These are phyloP conservation scores for Teratosphaeria gauchensis DNA, from an alignment of 2,329 filamentous ascomycete genomes.

Conservation along the genomic window DNA sequence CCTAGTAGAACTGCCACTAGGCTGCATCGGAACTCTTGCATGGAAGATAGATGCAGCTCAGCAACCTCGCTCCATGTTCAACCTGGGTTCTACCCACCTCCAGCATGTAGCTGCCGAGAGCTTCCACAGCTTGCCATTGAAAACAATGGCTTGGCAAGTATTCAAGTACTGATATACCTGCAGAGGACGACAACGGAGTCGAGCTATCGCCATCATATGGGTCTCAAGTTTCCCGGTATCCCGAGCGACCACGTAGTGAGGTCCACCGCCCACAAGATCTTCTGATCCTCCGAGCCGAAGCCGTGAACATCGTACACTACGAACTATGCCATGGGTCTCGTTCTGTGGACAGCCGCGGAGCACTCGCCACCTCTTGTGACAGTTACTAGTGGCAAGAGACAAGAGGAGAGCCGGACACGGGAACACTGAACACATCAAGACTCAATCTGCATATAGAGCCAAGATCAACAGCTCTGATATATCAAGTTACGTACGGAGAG, in stretches of 20 bases:
- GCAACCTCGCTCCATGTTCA: not conserved
- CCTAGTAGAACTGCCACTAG: not conserved
- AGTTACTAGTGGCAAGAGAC: no score
- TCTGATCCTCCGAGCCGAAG: not conserved
- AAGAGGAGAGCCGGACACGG: no score
- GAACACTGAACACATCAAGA: no score
- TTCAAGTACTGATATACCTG: no score
- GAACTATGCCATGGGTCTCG: not conserved
- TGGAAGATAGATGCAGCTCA: not conserved
- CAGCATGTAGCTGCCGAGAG: not conserved
- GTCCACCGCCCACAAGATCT: not conserved
- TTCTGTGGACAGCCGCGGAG: not conserved
- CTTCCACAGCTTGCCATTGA: not conserved
- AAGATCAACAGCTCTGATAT: no score
- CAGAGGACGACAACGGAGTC: no score
- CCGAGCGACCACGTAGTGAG: not conserved
- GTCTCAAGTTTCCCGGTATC: not conserved
- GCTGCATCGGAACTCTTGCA: not conserved
- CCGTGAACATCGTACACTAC: not conserved
- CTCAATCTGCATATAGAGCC: no score
- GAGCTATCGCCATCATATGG: no score
- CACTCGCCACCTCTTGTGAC: no score
- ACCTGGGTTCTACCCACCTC: not conserved
- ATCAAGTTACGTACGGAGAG: no score
- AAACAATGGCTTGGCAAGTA: not conserved